Base-by-base conservation (phyloP, 371 early-diverging fungal species). In the Cladochytrium tenue region DNA sequence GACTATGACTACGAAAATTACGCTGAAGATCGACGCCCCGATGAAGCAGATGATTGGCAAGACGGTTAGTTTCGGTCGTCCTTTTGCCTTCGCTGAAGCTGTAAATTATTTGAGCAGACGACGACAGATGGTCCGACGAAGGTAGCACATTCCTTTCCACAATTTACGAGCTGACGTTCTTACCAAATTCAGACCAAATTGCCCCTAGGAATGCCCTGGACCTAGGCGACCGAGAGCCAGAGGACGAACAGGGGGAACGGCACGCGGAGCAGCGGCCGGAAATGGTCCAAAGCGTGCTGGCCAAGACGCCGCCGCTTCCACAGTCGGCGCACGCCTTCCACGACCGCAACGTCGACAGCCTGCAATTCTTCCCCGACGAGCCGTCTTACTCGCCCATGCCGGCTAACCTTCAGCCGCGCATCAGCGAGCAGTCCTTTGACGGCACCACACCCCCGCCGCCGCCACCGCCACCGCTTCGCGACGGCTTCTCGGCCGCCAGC, bases 1-100 rank as follows among this genome's bases (percentile, higher is more conserved):
- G 60, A 50, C 32, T 20, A 15, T 20, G 51, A 52, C 7, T 27
- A 34, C 31, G 69, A 58, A 13, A 53, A 35, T 35, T 26, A 63
- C n/a, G 60, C 53, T 35, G 28, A 58, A n/a, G 75, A 60, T n/a
- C 69, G 58, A 2, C 64, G 25, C 58, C 5, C 13, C 58, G 32
- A 32, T 25, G 43, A 58, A 7, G 4, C 58, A 5, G 55, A 55
- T 15, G 55, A 55, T 7, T 10, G 30, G 15, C 30, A 13, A 10
- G 55, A 7, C 10, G 7, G 7, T 55, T 28, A 20, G 7, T 55
- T n/a, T 50, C n/a, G 15, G 50, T 15, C 50, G n/a, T 50, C 50
- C 50, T 50, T 15, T n/a, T 50, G n/a, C 13, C 50, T 13, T 50
- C 13, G 50, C 13, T 50, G 50, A 13, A 50, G 50, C 15, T 50